phyloP scores from a whole-genome alignment of 225 moss, liverwort and hornwort species.

The Physcomitrellopsis africana region DNA sequence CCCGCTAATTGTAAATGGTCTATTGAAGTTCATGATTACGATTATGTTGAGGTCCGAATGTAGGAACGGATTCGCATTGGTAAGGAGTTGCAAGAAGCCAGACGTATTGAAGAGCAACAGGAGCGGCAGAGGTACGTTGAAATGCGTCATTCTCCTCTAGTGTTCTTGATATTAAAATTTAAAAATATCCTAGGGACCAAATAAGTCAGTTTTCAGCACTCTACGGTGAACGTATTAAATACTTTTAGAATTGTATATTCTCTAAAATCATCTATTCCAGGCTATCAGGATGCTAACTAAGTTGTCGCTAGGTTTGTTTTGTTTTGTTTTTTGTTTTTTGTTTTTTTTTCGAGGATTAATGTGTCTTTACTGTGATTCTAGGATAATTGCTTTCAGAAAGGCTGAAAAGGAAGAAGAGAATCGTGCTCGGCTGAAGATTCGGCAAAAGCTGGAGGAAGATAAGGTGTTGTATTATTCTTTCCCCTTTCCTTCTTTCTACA shows the following conservation, averaged over 20 bases:
- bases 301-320: not conserved
- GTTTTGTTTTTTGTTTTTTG: too few species aligned
- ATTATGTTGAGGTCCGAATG: conserved; percentile 19
- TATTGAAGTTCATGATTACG: conserved; percentile 20
- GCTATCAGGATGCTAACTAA: conserved; percentile 5
- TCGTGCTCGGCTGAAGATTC: conserved; percentile 87
- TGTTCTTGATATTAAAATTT: conserved; percentile 8
- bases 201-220: not conserved
- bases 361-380: conserved; percentile 35
- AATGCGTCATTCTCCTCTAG: not conserved
- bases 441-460: conserved; percentile 89
- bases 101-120: conserved; percentile 90
- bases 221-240: conserved; percentile 17
- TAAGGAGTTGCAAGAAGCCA: conserved; percentile 89
- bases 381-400: conserved; percentile 77
- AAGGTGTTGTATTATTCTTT: conserved; percentile 54
- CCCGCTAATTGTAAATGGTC: not conserved
- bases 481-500: conserved; percentile 11
- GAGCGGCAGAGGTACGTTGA: conserved; percentile 78
- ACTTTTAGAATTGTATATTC: not conserved
- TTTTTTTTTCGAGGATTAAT: not conserved
- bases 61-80: conserved; percentile 93
- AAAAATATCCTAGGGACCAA: not conserved
- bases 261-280: not conserved
- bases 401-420: conserved; percentile 96